Evolutionary conservation across 2,329 filamentous ascomycete species (phyloP), one percentile per base, ranked within the genome.

Genomic region (Pseudogymnoascus sp.): DNA sequence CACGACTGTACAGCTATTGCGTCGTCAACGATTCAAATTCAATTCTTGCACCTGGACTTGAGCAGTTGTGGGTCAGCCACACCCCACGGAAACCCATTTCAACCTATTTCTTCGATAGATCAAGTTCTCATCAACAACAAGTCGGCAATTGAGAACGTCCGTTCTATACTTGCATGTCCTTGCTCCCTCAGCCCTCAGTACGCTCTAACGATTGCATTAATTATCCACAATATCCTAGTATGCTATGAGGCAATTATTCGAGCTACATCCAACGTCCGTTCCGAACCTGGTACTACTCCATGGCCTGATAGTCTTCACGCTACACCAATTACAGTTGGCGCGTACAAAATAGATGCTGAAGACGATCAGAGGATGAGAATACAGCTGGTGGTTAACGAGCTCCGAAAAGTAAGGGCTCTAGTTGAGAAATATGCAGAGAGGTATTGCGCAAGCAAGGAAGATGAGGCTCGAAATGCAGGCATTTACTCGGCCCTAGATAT

Each of bases 61-160:
- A 54, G 28, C 47, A 54, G 25, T 54, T 54, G 47, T 11, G 47
- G 28, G 9, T 54, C 47, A 33, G 28, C 28, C n/a, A 20, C 47
- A 14, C n/a, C 8, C 7, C n/a, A 33, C 6, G 28, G 16, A 54
- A 54, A 54, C 14, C 11, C 16, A 14, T 20, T 33, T 33, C 47
- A 54, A 4, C 47, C 47, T 9, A 54, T 54, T 54, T 33, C 47
- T 54, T 54, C 47, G 28, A 54, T 54, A 54, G 47, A 54, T 11
- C 47, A 54, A 14, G 47, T 54, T 35, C 47, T 54, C 9, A 54
- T 54, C 28, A 54, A 54, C 47, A 54, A 54, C 47, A 54, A 18
- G 28, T 54, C 47, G 8, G 47, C 47, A 54, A 54, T 54, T 54
- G 47, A 54, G 20, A 54, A 54, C 14, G 47, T 33, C 6, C 47